Conservation (phyloP, 177 flowering plant genomes). For the Telopea speciosissima region DNA sequence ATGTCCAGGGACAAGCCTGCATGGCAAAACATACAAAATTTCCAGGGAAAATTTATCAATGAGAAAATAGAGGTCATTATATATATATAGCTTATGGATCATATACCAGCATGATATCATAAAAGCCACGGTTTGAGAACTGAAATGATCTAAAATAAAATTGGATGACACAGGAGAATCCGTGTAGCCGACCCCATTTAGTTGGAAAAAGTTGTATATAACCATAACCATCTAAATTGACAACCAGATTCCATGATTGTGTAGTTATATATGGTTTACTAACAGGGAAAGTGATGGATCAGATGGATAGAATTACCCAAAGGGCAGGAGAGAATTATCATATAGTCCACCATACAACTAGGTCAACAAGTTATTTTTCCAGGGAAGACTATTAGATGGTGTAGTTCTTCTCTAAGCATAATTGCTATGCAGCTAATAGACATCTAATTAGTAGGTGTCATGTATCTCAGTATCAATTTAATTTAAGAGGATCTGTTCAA, state of each 20-base stretch:
- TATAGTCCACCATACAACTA: too few species aligned
- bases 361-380: background rate
- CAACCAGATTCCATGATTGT: background rate
- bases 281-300: background rate
- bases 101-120: background rate
- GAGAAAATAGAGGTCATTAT: background rate
- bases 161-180: too few species aligned
- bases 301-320: constrained; percentile 1
- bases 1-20: constrained; percentile 82
- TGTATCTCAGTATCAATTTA: background rate
- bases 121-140: too few species aligned
- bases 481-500: background rate
- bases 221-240: too few species aligned
- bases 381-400: background rate
- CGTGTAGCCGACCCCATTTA: too few species aligned
- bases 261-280: background rate
- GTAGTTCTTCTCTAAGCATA: background rate
- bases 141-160: too few species aligned
- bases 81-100: too few species aligned
- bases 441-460: background rate
- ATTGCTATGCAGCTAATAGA: background rate
- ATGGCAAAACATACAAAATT: constrained; percentile 6
- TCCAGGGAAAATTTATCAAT: background rate
- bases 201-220: too few species aligned
- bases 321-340: background rate